These are phyloP conservation scores for Paramarasmius palmivorus DNA, from an alignment of 1,284 basidiomycete species.

Conservation along the genomic window DNA sequence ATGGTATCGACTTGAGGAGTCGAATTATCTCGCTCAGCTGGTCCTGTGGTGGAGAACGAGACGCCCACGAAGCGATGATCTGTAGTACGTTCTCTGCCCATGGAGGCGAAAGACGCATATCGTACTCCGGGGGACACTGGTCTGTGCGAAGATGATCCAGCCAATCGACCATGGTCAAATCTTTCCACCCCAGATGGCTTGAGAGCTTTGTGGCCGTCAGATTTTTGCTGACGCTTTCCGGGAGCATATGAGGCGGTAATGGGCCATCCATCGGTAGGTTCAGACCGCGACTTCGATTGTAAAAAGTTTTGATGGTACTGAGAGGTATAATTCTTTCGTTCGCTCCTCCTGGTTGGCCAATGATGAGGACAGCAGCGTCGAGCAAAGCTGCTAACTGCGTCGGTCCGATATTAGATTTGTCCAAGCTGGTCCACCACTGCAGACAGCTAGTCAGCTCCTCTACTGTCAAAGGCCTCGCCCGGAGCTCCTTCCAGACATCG, in stretches of 20 bases:
- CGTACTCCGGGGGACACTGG: slow-evolving; percentile 49
- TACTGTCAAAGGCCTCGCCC: slow-evolving; percentile 69
- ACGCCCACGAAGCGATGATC: slow-evolving; percentile 77
- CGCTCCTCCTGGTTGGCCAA: slow-evolving; percentile 35
- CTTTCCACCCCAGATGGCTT: slow-evolving; percentile 76
- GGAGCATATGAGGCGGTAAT: slow-evolving; percentile 78
- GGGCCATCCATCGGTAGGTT: slow-evolving; percentile 83
- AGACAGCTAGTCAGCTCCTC: slow-evolving; percentile 83
- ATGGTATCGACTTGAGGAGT: slow-evolving; percentile 64
- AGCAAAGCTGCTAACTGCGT: slow-evolving; percentile 55
- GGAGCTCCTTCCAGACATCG: slow-evolving; percentile 86
- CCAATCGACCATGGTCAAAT: slow-evolving; percentile 82
- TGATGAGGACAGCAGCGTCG: slow-evolving; percentile 65
- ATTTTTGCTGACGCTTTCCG: slow-evolving; percentile 66
- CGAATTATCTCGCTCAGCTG: slow-evolving; percentile 56
- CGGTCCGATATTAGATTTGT: slow-evolving; percentile 45
- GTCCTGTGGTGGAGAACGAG: slow-evolving; percentile 56
- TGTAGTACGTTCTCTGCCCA: slow-evolving; percentile 86
- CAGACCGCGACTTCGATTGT: slow-evolving; percentile 64
- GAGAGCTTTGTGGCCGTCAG: slow-evolving; percentile 61
- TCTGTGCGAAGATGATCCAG: slow-evolving; percentile 65
- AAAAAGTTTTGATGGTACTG: slow-evolving; percentile 68
- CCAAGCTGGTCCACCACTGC: slow-evolving; percentile 85
- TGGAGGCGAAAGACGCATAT: slow-evolving; percentile 66
- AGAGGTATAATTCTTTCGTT: slow-evolving; percentile 68